Percentiles rank a stretch among this genome's conserved stretches.
Conservation (phyloP, 1,284 basidiomycete species). For the Hymenochaete sp. region DNA sequence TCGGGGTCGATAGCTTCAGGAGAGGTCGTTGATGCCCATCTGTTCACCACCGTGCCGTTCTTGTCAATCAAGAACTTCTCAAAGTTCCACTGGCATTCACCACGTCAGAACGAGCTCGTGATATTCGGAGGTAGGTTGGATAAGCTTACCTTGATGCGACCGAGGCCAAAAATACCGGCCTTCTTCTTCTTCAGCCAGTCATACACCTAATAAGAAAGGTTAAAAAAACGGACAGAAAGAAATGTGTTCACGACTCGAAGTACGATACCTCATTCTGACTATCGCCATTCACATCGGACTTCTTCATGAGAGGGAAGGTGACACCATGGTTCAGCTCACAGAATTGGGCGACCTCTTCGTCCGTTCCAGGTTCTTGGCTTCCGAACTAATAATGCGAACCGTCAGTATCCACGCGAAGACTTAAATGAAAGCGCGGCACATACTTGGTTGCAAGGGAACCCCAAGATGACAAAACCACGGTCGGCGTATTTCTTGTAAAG, state of each 20-base stretch:
- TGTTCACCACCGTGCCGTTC: constrained; percentile 65
- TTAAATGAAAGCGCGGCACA: constrained; percentile 18
- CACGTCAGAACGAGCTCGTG: neutral
- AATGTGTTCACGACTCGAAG: neutral
- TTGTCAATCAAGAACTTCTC: constrained; percentile 68
- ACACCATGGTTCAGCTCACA: constrained; percentile 75
- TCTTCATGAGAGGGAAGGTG: constrained; percentile 77
- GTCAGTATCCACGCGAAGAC: neutral
- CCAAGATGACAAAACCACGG: constrained; percentile 68
- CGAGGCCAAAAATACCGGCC: constrained; percentile 62
- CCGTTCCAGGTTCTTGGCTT: constrained; percentile 68
- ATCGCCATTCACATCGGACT: constrained; percentile 88
- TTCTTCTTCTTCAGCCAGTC: constrained; percentile 81
- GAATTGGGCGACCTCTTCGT: constrained; percentile 59
- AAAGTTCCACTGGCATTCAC: constrained; percentile 60
- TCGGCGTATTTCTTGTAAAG: constrained; percentile 82
- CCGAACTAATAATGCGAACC: constrained; percentile 42
- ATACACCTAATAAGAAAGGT: constrained; percentile 67
- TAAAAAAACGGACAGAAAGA: neutral
- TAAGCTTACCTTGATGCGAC: constrained; percentile 64
- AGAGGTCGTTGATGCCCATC: constrained; percentile 75
- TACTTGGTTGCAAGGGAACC: constrained; percentile 91
- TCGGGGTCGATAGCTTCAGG: constrained; percentile 59
- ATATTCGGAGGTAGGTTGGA: neutral
- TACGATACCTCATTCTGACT: constrained; percentile 28